A percentile compares a stretch with the other conserved stretches of the same genome.
Conservation (phyloP, 2,329 filamentous ascomycete species). For the Fusarium subglutinans region DNA sequence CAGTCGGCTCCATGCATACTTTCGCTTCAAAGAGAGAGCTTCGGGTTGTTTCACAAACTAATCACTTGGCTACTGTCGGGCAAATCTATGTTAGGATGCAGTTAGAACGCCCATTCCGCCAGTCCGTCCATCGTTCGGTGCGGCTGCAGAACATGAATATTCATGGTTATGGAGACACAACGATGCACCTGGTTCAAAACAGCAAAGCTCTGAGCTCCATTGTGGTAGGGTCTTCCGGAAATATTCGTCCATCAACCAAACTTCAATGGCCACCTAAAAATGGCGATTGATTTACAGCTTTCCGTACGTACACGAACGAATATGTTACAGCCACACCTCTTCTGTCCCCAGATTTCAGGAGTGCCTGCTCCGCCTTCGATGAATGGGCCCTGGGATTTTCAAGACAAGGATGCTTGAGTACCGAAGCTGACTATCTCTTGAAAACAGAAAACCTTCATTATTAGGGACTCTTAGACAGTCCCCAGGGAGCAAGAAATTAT, state of each 20-base stretch:
- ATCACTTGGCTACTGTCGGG: neutral
- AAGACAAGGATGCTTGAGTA: constrained; percentile 14
- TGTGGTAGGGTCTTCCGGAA: neutral
- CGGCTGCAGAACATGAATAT: neutral
- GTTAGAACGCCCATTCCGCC: neutral
- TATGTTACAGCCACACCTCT: constrained; percentile 30
- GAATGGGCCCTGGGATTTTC: constrained; percentile 11
- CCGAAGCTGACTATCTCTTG: constrained; percentile 8
- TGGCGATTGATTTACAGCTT: constrained; percentile 3
- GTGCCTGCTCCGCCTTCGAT: constrained; percentile 27
- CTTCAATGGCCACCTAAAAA: constrained; percentile 8
- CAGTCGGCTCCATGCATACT: constrained; percentile 25
- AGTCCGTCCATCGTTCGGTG: neutral
- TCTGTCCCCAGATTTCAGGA: constrained; percentile 43
- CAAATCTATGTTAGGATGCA: neutral
- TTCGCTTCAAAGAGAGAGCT: neutral
- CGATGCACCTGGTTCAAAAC: neutral
- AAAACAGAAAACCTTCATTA: neutral
- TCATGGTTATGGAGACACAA: neutral
- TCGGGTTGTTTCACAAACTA: constrained; percentile 1
- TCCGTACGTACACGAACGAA: neutral
- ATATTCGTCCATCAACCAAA: constrained; percentile 12
- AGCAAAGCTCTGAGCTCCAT: neutral
- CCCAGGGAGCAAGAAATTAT: neutral
- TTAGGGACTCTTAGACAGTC: neutral